Percentiles rank a stretch among this genome's conserved stretches.
phyloP scores from a whole-genome alignment of 2,329 filamentous ascomycete genomes.

The Fusarium fujikuroi region DNA sequence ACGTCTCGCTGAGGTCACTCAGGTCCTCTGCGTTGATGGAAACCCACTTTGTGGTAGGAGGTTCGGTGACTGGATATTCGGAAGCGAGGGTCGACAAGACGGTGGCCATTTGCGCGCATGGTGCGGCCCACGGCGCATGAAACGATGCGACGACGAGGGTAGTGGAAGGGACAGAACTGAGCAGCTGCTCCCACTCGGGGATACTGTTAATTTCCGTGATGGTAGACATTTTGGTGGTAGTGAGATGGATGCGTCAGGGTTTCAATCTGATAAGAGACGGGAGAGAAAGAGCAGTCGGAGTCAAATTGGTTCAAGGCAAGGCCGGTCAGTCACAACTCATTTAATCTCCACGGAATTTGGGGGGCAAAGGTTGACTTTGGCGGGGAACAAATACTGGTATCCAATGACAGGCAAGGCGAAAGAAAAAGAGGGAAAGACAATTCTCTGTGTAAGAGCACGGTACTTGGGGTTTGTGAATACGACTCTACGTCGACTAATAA shows the following conservation, averaged over 20 bases:
- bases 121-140: conserved; percentile 95
- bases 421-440: background rate
- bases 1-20: conserved; percentile 88
- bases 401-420: background rate
- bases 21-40: conserved; percentile 95
- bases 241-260: conserved; percentile 5
- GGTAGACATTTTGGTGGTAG: conserved; percentile 69
- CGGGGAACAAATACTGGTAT: conserved; percentile 34
- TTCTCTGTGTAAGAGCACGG: background rate
- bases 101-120: conserved; percentile 92
- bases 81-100: conserved; percentile 87
- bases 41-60: conserved; percentile 80
- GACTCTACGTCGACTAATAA: background rate
- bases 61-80: conserved; percentile 78
- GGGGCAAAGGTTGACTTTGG: conserved; percentile 40
- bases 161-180: conserved; percentile 72
- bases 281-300: conserved; percentile 12
- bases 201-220: conserved; percentile 82
- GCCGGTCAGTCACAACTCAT: conserved; percentile 19
- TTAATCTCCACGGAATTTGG: conserved; percentile 10
- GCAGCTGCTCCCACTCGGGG: conserved; percentile 76
- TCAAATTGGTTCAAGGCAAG: conserved; percentile 8
- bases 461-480: background rate
- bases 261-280: conserved; percentile 35
- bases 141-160: conserved; percentile 90